These are phyloP conservation scores for Scenedesmus sp. DNA, from an alignment of 163 green algal species.

Conservation along the genomic window DNA sequence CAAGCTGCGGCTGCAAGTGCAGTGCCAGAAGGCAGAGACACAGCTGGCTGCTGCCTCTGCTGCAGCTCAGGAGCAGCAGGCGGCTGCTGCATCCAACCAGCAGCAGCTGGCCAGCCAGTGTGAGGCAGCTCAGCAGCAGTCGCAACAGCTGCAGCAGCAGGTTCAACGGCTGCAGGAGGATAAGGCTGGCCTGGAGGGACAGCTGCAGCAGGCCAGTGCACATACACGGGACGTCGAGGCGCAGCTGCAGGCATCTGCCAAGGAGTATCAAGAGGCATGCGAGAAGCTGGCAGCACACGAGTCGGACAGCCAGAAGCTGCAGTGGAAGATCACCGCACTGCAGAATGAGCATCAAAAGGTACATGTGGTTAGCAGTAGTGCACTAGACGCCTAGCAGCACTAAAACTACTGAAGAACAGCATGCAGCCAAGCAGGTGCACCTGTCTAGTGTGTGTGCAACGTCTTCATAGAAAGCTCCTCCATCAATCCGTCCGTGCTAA, in stretches of 20 bases:
- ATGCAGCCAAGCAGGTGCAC: not conserved
- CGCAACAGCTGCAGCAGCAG: not conserved
- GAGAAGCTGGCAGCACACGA: not conserved
- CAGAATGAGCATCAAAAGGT: slow-evolving; percentile 31
- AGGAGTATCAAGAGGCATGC: slow-evolving; percentile 16
- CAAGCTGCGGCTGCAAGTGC: slow-evolving; percentile 13
- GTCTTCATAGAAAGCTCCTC: no score
- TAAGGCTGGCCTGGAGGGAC: not conserved
- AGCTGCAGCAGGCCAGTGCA: not conserved
- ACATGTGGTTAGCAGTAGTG: no score
- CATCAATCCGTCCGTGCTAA: not conserved
- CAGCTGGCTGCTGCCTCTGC: not conserved
- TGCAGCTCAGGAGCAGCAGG: not conserved
- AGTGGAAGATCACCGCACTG: slow-evolving; percentile 23
- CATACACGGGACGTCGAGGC: not conserved
- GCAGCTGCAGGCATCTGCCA: slow-evolving; percentile 9
- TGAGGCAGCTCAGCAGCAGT: slow-evolving; percentile 16
- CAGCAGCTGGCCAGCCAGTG: not conserved
- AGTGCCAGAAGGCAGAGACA: not conserved
- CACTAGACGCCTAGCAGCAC: not conserved
- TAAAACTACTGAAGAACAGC: not conserved
- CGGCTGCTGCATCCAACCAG: not conserved
- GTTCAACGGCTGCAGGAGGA: slow-evolving; percentile 8
- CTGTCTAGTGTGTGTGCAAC: no score
- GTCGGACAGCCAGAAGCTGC: slow-evolving; percentile 16